Percentiles rank a stretch among this genome's conserved stretches.
These are phyloP conservation scores for Podospora bellae-mahoneyi DNA, from an alignment of 495 filamentous ascomycete species.

Conservation along the genomic window DNA sequence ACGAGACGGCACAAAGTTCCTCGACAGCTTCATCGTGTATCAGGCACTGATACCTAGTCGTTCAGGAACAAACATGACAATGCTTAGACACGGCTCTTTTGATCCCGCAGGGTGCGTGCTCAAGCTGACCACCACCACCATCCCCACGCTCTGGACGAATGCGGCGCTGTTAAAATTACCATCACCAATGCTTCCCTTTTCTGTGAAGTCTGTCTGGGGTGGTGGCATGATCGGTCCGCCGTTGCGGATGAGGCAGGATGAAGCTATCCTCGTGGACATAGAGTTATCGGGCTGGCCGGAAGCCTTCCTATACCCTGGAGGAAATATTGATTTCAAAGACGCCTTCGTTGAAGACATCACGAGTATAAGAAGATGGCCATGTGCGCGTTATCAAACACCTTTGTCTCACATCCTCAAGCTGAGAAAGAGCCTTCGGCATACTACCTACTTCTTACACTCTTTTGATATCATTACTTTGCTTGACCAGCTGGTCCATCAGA, in stretches of 20 bases:
- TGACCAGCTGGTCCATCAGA: not conserved
- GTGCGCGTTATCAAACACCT: not conserved
- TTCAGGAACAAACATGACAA: not conserved
- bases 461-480: not conserved
- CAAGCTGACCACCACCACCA: conserved; percentile 1
- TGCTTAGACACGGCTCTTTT: not conserved
- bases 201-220: not conserved
- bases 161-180: conserved; percentile 7
- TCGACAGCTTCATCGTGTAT: not conserved
- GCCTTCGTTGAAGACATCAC: not conserved
- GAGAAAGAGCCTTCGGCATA: not conserved
- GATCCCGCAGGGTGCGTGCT: not conserved
- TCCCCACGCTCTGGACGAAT: not conserved
- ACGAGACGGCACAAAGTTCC: not conserved
- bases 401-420: not conserved
- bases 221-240: not conserved
- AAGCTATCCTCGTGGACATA: not conserved
- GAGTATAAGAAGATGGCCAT: not conserved
- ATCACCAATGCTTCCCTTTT: conserved; percentile 2
- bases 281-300: not conserved
- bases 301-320: not conserved
- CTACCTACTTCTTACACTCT: not conserved
- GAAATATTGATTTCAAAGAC: not conserved
- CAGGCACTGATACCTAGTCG: not conserved
- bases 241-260: not conserved